Evolutionary conservation across 805 yeast species (phyloP).

Genomic region (Yamadazyma nakazawae): DNA sequence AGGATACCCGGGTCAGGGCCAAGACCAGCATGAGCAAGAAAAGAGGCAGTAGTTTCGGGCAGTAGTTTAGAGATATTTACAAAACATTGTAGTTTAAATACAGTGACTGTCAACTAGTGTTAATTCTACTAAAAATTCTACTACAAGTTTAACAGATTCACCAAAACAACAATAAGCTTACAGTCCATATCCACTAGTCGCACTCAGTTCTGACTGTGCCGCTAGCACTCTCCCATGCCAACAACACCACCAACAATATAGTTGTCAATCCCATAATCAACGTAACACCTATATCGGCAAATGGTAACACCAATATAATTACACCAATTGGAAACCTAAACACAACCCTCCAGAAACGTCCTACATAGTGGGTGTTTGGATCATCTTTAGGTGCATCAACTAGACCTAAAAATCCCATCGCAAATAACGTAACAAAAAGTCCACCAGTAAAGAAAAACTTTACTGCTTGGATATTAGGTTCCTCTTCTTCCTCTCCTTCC

Average conservation of each 20-base stretch:
- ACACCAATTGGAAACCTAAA: conserved; percentile 41
- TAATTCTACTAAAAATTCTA: too few species aligned
- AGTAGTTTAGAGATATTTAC: too few species aligned
- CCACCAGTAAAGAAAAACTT: conserved; percentile 54
- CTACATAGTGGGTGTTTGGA: conserved; percentile 23
- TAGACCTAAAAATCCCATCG: conserved; percentile 39
- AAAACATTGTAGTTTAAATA: too few species aligned
- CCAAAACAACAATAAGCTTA: too few species aligned
- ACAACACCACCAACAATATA: conserved; percentile 28
- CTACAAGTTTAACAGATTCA: too few species aligned
- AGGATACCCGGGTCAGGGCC: too few species aligned
- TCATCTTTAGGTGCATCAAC: conserved; percentile 46
- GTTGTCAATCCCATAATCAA: conserved; percentile 43
- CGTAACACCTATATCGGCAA: conserved; percentile 40
- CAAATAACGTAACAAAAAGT: conserved; percentile 40
- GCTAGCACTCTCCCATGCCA: conserved; percentile 36
- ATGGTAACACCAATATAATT: conserved; percentile 39
- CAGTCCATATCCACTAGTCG: too few species aligned
- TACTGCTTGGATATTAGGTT: conserved; percentile 38
- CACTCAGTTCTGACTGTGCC: conserved; percentile 19
- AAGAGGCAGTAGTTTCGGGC: too few species aligned
- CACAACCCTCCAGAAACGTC: conserved; percentile 37
- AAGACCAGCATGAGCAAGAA: too few species aligned
- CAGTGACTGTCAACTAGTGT: too few species aligned
- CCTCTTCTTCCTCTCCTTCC: conserved; percentile 22